Base-by-base conservation (phyloP, 371 early-diverging fungal genomes). In the Rhizopus stolonifer region DNA sequence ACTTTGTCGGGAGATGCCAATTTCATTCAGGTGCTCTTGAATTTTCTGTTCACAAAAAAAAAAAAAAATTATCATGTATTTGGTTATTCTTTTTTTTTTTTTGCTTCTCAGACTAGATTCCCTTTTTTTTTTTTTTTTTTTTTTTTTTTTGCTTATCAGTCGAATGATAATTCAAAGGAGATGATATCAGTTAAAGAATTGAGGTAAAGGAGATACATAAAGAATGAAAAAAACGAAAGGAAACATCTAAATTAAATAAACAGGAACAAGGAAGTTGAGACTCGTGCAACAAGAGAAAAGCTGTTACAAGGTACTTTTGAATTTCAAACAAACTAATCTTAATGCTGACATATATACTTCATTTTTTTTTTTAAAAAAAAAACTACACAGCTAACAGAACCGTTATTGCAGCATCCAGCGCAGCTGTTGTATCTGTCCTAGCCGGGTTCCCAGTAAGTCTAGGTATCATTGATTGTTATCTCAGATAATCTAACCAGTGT, bases 381-480 rank as follows among this genome's bases (percentile, higher is more conserved):
- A 39, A 23, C 43, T 32, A 2, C 25, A 17, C 46, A 82, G 84
- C 69, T 2, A 74, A 84, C 50, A 74, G 83, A 51, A 84, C 85
- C 2, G 71, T 80, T 8, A 47, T 80, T 34, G 85, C 83, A n/a
- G 85, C 85, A 19, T 81, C 82, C 8, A 67, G 75, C 54, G 85
- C 83, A n/a, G 85, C 83, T 4, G 70, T 78, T 15, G 70, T 69
- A 11, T 76, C 82, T 49, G 85, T 84, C 1, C 46, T 80, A 24
- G 75, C 80, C 45, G 85, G 85, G 1, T 84, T 80, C 60, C 85
- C 85, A 24, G 81, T 83, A 64, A 72, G 70, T n/a, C n/a, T n/a
- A n/a, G n/a, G n/a, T n/a, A n/a, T n/a, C n/a, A n/a, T n/a, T n/a
- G n/a, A n/a, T n/a, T n/a, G n/a, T n/a, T n/a, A n/a, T n/a, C n/a